Base-by-base conservation (phyloP, 31 red algal species). In the Asparagopsis taxiformis region DNA sequence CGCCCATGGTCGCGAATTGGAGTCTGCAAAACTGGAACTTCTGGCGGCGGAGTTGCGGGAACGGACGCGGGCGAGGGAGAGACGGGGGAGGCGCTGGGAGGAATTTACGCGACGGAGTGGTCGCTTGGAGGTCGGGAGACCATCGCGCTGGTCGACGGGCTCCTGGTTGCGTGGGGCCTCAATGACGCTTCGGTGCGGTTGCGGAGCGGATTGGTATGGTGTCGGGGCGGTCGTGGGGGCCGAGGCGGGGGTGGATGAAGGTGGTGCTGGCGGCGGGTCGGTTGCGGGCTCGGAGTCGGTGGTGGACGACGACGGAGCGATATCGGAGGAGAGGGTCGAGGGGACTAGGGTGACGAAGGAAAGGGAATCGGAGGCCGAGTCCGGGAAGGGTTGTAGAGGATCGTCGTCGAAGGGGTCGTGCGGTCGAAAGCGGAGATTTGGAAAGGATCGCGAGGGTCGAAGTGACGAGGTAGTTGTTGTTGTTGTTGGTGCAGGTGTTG, bases 171-270 rank as follows among this genome's bases (percentile, higher is more conserved):
- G 11, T 10, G 44, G 44, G 44, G 50, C 46, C 23, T 39, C 44
- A 1, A 68, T 41, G 19, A 49, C 50, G n/a, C 50, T 41, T 52
- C 65, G 50, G 11, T 49, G 36, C 65, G 53, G 50, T 22, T 49
- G 65, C 17, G 50, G 65, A 11, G 65, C 65, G 65, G 46, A 52
- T 17, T 52, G 65, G 16, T 49, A 49, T 21, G 46, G 65, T 25
- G 53, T 34, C 20, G 53, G n/a, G 23, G 36, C 29, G 2, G 65
- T 30, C 44, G 48, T 55, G 31, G 69, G 54, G 55, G n/a, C n/a
- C n/a, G 55, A 59, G 22, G 11, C 22, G 55, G 22, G 22, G 55
- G 22, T 13, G 55, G 55, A 9, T 26, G 0, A 70, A 21, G 23
- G 66, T 31, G 7, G 66, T 31, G 1, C 35, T 24, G n/a, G 69